A percentile compares a stretch with the other conserved stretches of the same genome.
Evolutionary conservation across 805 yeast genomes (phyloP).

Genomic region (Scheffersomyces amazonensis): DNA sequence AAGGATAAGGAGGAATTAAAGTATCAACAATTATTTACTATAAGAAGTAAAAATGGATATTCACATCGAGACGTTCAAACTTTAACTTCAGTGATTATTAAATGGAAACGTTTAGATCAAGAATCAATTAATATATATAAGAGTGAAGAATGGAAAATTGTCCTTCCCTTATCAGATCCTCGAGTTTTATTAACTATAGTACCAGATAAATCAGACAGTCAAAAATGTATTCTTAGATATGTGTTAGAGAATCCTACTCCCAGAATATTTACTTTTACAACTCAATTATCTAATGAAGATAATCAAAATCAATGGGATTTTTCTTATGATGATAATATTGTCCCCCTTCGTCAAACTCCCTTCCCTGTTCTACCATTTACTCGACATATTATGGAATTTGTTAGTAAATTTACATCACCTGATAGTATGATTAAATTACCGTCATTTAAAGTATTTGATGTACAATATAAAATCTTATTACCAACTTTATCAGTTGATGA

Average conservation of each 20-base stretch:
- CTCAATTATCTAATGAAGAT: constrained; percentile 35
- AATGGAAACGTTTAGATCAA: constrained; percentile 30
- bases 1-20: not conserved
- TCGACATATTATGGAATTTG: constrained; percentile 40
- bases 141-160: constrained; percentile 46
- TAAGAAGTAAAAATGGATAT: constrained; percentile 36
- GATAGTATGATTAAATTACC: constrained; percentile 45
- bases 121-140: constrained; percentile 23
- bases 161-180: constrained; percentile 67
- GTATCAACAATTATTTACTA: constrained; percentile 23
- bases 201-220: constrained; percentile 7
- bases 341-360: constrained; percentile 28
- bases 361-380: constrained; percentile 65
- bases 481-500: constrained; percentile 34
- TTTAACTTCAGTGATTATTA: constrained; percentile 17
- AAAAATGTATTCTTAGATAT: constrained; percentile 31
- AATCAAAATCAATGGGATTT: constrained; percentile 21
- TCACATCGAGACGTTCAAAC: constrained; percentile 38
- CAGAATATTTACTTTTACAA: constrained; percentile 60
- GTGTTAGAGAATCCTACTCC: constrained; percentile 75
- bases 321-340: constrained; percentile 18
- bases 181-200: constrained; percentile 50
- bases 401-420: constrained; percentile 6
- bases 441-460: constrained; percentile 60
- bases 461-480: constrained; percentile 62